These are phyloP conservation scores for Chlorencoelia australis DNA, from an alignment of 2,329 filamentous ascomycete species.

Conservation along the genomic window DNA sequence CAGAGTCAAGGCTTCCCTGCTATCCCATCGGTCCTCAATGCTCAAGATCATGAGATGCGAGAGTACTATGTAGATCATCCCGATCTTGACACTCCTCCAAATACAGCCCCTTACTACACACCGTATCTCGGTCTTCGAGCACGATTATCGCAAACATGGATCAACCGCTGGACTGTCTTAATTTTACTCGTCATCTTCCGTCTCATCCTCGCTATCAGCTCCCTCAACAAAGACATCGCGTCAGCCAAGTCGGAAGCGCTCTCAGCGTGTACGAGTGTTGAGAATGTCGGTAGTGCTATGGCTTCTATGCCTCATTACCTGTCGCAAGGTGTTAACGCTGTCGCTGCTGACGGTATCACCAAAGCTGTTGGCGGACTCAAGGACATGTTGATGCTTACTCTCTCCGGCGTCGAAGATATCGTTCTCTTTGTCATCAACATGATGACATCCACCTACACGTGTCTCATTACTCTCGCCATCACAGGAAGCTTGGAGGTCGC, in stretches of 20 bases:
- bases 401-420: slow-evolving; percentile 78
- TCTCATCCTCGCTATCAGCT: slow-evolving; percentile 64
- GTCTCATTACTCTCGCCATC: slow-evolving; percentile 75
- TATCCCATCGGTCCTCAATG: slow-evolving; percentile 29
- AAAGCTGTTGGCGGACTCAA: slow-evolving; percentile 73
- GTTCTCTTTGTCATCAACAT: slow-evolving; percentile 90
- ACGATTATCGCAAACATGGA: slow-evolving; percentile 89
- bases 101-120: slow-evolving; percentile 62
- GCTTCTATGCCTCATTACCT: slow-evolving; percentile 98
- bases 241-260: slow-evolving; percentile 74
- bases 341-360: slow-evolving; percentile 72
- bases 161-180: slow-evolving; percentile 94
- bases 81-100: slow-evolving; percentile 16
- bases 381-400: slow-evolving; percentile 63
- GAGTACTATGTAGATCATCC: slow-evolving; percentile 15
- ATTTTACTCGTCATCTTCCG: slow-evolving; percentile 76
- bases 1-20: slow-evolving; percentile 22
- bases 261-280: slow-evolving; percentile 81
- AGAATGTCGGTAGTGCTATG: slow-evolving; percentile 89
- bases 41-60: slow-evolving; percentile 23
- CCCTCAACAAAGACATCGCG: slow-evolving; percentile 62
- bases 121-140: slow-evolving; percentile 87
- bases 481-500: slow-evolving; percentile 68
- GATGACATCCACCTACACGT: slow-evolving; percentile 81
- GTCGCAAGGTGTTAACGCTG: slow-evolving; percentile 74